phyloP scores from a whole-genome alignment of 129 eudicot genomes.

The Flaveria ramosissima region DNA sequence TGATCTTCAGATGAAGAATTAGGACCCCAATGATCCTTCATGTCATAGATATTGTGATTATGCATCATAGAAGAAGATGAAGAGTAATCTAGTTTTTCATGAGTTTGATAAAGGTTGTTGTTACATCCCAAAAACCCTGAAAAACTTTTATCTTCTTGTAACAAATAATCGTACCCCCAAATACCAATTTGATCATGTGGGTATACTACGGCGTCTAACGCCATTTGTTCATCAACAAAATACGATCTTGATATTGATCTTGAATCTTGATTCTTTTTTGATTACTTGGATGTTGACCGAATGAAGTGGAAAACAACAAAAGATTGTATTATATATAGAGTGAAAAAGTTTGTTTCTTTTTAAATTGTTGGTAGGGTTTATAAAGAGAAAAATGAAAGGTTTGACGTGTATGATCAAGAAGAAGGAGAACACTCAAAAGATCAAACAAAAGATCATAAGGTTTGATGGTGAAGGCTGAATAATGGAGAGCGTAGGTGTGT shows the following conservation, averaged over 20 bases:
- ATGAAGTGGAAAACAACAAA: too few relatives aligned
- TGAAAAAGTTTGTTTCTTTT: too few relatives aligned
- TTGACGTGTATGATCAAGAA: conserved; percentile 13
- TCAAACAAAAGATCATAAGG: background rate
- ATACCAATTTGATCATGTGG: conserved; percentile 32
- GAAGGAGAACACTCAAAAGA: conserved; percentile 13
- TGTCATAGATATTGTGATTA: conserved; percentile 15
- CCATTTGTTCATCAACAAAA: conserved; percentile 30
- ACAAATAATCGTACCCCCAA: conserved; percentile 25
- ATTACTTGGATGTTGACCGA: conserved; percentile 13
- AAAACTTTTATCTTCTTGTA: conserved; percentile 31
- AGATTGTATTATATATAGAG: too few relatives aligned
- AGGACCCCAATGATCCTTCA: conserved; percentile 27
- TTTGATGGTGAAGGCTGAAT: background rate
- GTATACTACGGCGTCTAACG: conserved; percentile 28
- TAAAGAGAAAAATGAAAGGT: background rate
- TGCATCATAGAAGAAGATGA: conserved; percentile 33
- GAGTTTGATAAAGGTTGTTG: conserved; percentile 26
- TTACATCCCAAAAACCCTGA: conserved; percentile 31
- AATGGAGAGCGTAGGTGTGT: conserved; percentile 9
- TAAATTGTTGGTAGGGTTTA: too few relatives aligned
- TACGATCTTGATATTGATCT: conserved; percentile 21
- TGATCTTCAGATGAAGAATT: conserved; percentile 30
- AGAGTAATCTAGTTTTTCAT: conserved; percentile 24
- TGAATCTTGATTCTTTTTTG: background rate